A percentile compares a stretch with the other conserved stretches of the same genome.
Evolutionary conservation across 306 rosid genomes (phyloP).

Genomic region (Dalbergia cultrata): DNA sequence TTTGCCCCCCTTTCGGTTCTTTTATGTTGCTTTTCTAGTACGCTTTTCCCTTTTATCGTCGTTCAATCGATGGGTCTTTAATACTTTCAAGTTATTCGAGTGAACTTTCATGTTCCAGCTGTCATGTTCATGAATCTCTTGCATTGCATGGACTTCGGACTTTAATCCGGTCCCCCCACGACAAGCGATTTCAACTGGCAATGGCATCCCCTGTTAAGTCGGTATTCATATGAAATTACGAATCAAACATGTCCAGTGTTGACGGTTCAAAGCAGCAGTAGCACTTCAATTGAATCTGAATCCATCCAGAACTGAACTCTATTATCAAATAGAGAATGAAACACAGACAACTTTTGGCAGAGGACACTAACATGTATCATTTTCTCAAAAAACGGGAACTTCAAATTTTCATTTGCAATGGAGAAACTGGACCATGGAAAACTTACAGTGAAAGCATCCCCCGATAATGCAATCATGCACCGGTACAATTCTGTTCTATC

Average conservation of each 20-base stretch:
- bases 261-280: neutral
- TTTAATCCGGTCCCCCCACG: neutral
- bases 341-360: neutral
- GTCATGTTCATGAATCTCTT: neutral
- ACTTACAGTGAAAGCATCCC: neutral
- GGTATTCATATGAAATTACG: neutral
- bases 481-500: neutral
- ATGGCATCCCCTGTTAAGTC: neutral
- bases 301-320: neutral
- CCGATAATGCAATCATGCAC: neutral
- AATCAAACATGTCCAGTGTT: neutral
- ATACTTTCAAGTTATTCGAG: neutral
- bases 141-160: neutral
- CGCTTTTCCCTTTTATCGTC: neutral
- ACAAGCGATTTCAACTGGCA: neutral
- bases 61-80: neutral
- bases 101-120: slow-evolving; percentile 1
- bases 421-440: neutral
- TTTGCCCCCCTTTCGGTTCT: too few relatives aligned
- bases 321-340: neutral
- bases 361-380: neutral
- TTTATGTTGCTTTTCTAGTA: neutral
- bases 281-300: neutral
- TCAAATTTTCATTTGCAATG: too few relatives aligned
- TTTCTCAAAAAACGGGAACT: neutral